Base-by-base conservation (phyloP, 2,329 filamentous ascomycete species). In the Atkinsonella hypoxylon region DNA sequence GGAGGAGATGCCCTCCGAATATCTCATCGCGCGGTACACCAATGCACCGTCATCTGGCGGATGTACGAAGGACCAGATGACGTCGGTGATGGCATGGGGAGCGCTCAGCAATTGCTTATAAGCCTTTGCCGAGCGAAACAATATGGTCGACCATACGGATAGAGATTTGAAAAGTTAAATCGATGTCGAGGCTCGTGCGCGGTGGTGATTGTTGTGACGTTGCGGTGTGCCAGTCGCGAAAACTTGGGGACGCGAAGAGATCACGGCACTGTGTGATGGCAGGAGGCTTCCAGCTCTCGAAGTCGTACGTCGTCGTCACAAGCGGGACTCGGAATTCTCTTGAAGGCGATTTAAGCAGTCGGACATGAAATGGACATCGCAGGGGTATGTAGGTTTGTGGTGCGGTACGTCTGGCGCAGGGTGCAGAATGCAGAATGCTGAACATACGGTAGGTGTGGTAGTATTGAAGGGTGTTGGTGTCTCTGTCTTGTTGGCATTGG, bases 1-100 rank as follows among this genome's bases (percentile, higher is more conserved):
- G 57, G 86, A 83, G 70, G 86, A 89, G 70, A 89, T 74, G 69
- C 82, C 83, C 73, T 83, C 82, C 65, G 87, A 75, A 64, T 80
- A 76, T 68, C 81, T 82, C 85, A 89, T 89, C 67, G 66, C 71
- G 69, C 69, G 60, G 63, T 62, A 57, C 59, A 61, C 57, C 58
- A 64, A 62, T 59, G 62, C 62, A 64, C 62, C 64, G 67, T 72
- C 73, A 77, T 76, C 70, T 71, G 74, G 67, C 64, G 18, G 62
- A 53, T 56, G 48, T 50, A 52, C 15, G 36, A 34, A 13, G 44
- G 30, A 49, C 30, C 17, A 18, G 30, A 47, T 17, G n/a, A 34
- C 39, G 12, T 20, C 34, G 39, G 17, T 15, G 51, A 46, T 48
- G 42, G 51, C 51, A 53, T 53, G 12, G 20, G 47, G 8, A 31